Conservation (phyloP, 257 asterid genomes). For the Solanum virginianum region DNA sequence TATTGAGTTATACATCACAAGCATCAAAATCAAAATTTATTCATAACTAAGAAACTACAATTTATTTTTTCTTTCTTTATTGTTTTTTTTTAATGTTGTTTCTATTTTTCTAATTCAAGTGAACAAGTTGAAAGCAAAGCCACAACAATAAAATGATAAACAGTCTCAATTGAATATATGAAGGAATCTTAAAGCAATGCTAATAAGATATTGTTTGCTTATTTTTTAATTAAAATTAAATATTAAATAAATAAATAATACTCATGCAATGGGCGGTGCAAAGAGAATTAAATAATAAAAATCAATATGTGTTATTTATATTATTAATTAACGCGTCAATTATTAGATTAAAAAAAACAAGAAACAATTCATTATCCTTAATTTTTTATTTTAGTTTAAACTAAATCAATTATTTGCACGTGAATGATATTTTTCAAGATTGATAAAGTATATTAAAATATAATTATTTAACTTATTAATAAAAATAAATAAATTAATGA, state of each 20-base stretch:
- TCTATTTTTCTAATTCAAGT: neutral
- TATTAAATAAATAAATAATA: neutral
- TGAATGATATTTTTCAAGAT: neutral
- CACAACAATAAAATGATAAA: neutral
- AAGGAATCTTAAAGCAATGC: neutral
- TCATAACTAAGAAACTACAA: too few species aligned
- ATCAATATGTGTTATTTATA: neutral
- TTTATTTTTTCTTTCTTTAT: too few species aligned
- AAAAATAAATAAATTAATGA: neutral
- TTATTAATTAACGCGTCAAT: neutral
- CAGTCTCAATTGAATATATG: neutral
- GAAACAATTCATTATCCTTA: neutral
- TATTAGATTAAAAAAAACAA: neutral
- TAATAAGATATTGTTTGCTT: neutral
- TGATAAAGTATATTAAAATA: neutral
- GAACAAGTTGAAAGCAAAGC: neutral
- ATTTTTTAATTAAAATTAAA: neutral
- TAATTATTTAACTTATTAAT: neutral
- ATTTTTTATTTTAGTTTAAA: neutral
- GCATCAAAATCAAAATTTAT: too few species aligned
- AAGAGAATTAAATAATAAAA: neutral
- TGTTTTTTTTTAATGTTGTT: too few species aligned
- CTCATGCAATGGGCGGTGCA: neutral
- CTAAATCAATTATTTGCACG: neutral
- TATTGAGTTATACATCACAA: too few species aligned